These are phyloP conservation scores for Metschnikowia cerradonensis DNA, from an alignment of 805 yeast species.

Conservation along the genomic window DNA sequence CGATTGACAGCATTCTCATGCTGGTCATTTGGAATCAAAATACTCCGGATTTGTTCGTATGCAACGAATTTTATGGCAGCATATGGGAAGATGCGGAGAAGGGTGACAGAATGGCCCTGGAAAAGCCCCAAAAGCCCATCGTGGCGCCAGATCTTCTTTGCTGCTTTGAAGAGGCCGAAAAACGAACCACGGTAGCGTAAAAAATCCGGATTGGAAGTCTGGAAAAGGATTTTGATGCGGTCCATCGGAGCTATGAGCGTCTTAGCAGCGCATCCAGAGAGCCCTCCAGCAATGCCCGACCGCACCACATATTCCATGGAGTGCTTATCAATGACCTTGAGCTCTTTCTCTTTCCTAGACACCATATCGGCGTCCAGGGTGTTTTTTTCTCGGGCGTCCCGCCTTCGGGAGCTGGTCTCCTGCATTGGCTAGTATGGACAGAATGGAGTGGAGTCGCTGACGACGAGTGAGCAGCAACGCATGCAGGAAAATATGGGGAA, in stretches of 20 bases:
- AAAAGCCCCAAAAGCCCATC: conserved; percentile 82
- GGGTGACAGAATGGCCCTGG: conserved; percentile 94
- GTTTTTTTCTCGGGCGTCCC: too few relatives aligned
- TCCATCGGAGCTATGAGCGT: conserved; percentile 94
- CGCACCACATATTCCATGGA: conserved; percentile 74
- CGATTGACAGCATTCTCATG: conserved; percentile 81
- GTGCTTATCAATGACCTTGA: conserved; percentile 56
- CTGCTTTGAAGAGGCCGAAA: conserved; percentile 72
- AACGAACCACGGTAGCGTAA: conserved; percentile 75
- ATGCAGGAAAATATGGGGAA: conserved; percentile 7
- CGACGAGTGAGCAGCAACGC: not conserved
- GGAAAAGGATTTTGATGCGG: conserved; percentile 90
- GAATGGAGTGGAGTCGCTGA: not conserved
- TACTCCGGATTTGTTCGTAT: conserved; percentile 83
- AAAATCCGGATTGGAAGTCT: conserved; percentile 90
- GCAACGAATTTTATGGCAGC: conserved; percentile 96
- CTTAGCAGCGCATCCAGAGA: conserved; percentile 95
- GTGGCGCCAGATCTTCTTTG: conserved; percentile 53
- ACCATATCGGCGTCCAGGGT: too few relatives aligned
- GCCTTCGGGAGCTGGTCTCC: not conserved
- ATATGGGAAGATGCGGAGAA: conserved; percentile 88
- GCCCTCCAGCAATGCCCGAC: conserved; percentile 90
- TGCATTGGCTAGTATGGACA: not conserved
- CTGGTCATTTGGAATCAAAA: conserved; percentile 68
- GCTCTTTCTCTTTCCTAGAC: too few relatives aligned